Conservation (phyloP, 495 filamentous ascomycete species). For the Xylaria longipes region DNA sequence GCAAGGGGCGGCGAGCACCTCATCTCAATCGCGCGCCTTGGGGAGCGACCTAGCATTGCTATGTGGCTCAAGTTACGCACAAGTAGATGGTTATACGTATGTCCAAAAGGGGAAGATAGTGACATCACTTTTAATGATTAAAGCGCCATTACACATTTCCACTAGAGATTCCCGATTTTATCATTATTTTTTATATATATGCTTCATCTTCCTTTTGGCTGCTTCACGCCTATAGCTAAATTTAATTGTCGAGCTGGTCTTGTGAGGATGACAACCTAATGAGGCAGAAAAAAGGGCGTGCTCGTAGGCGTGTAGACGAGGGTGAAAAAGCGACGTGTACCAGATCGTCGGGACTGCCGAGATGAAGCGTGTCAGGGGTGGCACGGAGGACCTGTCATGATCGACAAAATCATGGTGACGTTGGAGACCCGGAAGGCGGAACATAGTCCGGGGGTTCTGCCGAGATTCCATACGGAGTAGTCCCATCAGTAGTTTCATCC, state of each 20-base stretch:
- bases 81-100: not conserved
- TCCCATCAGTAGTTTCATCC: not conserved
- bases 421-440: conserved; percentile 19
- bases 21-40: not conserved
- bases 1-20: not conserved
- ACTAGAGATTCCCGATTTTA: not conserved
- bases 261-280: not conserved
- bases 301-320: not conserved
- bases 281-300: not conserved
- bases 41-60: not conserved
- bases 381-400: conserved; percentile 10
- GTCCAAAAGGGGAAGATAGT: not conserved
- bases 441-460: conserved; percentile 7
- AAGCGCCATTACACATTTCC: not conserved
- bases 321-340: conserved; percentile 13
- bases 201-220: not conserved
- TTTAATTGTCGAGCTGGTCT: not conserved
- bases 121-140: not conserved
- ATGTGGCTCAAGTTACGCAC: not conserved
- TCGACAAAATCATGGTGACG: conserved; percentile 1
- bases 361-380: conserved; percentile 21
- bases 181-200: too few relatives aligned
- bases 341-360: conserved; percentile 24
- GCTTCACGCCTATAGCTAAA: not conserved
- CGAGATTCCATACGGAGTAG: conserved; percentile 8